These are phyloP conservation scores for Cajanus cajan DNA, from an alignment of 306 rosid genomes.

Conservation along the genomic window DNA sequence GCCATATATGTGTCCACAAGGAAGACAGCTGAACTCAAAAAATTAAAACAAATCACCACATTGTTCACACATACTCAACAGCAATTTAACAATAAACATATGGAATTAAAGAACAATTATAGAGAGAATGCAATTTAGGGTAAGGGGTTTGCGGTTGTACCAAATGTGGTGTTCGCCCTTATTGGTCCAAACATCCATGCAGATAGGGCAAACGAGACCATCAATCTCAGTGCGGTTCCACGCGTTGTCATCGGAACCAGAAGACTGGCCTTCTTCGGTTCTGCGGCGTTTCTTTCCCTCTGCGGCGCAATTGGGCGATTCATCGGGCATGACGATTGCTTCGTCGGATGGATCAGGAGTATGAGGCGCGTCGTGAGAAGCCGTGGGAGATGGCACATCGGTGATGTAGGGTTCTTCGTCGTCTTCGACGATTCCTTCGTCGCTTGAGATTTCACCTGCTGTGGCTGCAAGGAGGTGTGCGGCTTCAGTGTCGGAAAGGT, in stretches of 20 bases:
- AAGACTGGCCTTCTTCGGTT: slow-evolving; percentile 46
- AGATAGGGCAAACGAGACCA: slow-evolving; percentile 73
- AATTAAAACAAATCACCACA: neutral
- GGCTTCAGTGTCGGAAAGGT: too few relatives aligned
- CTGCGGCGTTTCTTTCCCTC: slow-evolving; percentile 61
- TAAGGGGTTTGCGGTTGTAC: slow-evolving; percentile 32
- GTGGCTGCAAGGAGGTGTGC: too few relatives aligned
- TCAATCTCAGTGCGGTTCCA: slow-evolving; percentile 20
- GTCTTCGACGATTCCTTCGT: too few relatives aligned
- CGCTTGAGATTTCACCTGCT: too few relatives aligned
- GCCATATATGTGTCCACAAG: slow-evolving; percentile 90
- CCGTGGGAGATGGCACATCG: too few relatives aligned
- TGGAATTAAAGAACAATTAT: neutral
- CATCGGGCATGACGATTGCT: too few relatives aligned
- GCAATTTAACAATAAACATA: neutral
- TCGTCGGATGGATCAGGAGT: too few relatives aligned
- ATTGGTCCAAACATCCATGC: slow-evolving; percentile 75
- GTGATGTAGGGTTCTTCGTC: too few relatives aligned
- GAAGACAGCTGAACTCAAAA: slow-evolving; percentile 68
- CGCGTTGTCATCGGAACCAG: slow-evolving; percentile 34
- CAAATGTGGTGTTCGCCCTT: slow-evolving; percentile 69
- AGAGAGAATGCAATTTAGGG: neutral
- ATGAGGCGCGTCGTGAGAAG: too few relatives aligned
- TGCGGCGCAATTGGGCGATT: too few relatives aligned
- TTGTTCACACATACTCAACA: neutral